Conservation (phyloP, 805 yeast genomes). For the Kuraishia piskuri region DNA sequence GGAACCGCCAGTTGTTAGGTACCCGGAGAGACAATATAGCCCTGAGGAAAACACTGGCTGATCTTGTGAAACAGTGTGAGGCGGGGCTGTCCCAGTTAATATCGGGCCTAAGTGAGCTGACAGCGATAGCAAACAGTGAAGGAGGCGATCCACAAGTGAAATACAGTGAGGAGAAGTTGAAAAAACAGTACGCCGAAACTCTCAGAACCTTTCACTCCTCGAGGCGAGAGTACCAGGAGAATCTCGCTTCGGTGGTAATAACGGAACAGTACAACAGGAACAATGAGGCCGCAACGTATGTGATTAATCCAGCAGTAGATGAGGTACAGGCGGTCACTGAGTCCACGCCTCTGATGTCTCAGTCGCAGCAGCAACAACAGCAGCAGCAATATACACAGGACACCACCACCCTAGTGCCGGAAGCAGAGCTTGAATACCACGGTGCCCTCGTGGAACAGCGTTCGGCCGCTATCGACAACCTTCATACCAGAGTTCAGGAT, state of each 20-base stretch:
- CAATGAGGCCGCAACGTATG: conserved; percentile 4
- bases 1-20: conserved; percentile 41
- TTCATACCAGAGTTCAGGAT: conserved; percentile 73
- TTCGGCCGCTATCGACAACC: conserved; percentile 60
- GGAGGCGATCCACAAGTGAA: conserved; percentile 7
- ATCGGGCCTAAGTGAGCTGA: conserved; percentile 8
- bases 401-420: conserved; percentile 22
- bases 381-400: conserved; percentile 22
- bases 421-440: conserved; percentile 57
- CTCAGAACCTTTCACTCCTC: conserved; percentile 33
- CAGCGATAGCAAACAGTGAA: neutral
- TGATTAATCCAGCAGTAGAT: neutral
- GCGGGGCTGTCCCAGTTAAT: conserved; percentile 10
- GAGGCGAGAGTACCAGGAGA: conserved; percentile 40
- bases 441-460: conserved; percentile 60
- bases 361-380: conserved; percentile 23
- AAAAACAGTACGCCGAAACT: conserved; percentile 46
- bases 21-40: conserved; percentile 37
- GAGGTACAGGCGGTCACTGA: conserved; percentile 10
- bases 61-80: conserved; percentile 11
- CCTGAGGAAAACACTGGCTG: conserved; percentile 24
- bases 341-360: conserved; percentile 12
- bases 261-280: conserved; percentile 18
- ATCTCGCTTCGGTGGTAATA: conserved; percentile 29
- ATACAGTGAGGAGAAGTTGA: conserved; percentile 43